Base-by-base conservation (phyloP, 2,329 filamentous ascomycete genomes). In the Drechslerella dactyloides region DNA sequence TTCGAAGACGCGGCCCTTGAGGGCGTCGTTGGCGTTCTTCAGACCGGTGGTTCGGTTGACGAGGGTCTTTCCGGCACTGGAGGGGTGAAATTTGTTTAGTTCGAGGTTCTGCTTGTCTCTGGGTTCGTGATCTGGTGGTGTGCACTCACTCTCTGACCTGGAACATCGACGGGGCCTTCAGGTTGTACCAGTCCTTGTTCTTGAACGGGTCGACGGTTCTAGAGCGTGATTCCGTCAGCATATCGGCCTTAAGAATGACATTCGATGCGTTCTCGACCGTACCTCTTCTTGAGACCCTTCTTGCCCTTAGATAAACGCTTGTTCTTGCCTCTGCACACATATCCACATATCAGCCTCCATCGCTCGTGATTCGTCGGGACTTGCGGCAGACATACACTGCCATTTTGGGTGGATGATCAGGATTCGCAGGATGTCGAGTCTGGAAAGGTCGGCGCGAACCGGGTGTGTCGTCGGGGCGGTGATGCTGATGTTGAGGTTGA, bases 251-350 rank as follows among this genome's bases (percentile, higher is more conserved):
- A 15, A 23, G 15, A 21, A 50, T 17, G 19, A n/a, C 2, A 15
- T 58, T 24, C 15, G 27, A n/a, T 59, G 24, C 53, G 33, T 48
- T 23, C 52, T 53, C 7, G 50, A 37, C 35, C 54, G 48, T 70
- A 70, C 66, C 66, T 70, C 66, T 70, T 70, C 66, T 70, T 70
- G 66, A 70, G 66, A 70, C 65, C 68, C 89, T 99, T 99, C 91
- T 97, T 99, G 86, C 94, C 94, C 89, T 99, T 99, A 78, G 94
- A 97, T 86, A 99, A 89, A 87, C 94, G 92, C 92, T 99, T 99
- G 89, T 99, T 99, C 66, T 77, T 77, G 62, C 76, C 76, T 73
- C 76, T 70, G 33, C 54, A 63, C 40, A 58, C 44, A 33, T 44
- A 52, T 53, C 66, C 58, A 50, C 52, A 52, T 15, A 70, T 70